Base-by-base conservation (phyloP, 345 rosid species). In the Erucastrum elatum region DNA sequence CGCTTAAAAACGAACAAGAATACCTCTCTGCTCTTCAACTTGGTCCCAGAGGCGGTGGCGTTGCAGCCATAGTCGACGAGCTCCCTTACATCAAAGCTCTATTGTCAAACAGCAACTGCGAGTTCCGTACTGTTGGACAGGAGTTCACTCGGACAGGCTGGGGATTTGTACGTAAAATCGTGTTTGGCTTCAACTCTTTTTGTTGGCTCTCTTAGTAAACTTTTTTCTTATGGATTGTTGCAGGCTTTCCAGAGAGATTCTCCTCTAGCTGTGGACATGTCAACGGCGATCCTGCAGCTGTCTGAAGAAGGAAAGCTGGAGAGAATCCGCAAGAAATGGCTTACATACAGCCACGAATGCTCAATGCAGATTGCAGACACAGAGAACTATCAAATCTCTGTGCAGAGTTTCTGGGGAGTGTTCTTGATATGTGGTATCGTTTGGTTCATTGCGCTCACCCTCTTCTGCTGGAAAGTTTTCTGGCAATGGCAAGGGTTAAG, bases 191-290 rank as follows among this genome's bases (percentile, higher is more conserved):
- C 29, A 56, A 34, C n/a, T 51, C 3, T 7, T 15, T 44, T 17
- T 5, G 8, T 26, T 8, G 0, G 44, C 0, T 0, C 56, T 51
- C 56, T 46, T 51, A 51, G 1, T n/a, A 0, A 51, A 59, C 33
- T 25, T 26, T 37, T 51, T n/a, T 16, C 59, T 67, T 17, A 74
- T 68, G 5, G 5, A 12, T 29, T 21, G 1, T 68, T 27, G 51
- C 89, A 94, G 97, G 98, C 97, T 4, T 94, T 94, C 77, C 97
- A 90, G 78, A 85, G 94, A 86, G 95, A 94, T 70, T 94, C 94
- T 8, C 97, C 98, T 46, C 87, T 94, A 15, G 95, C 97, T 1
- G 87, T 94, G 8, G 98, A 94, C 83, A 35, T 94, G 79, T 92
- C 98, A 12, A 94, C 97, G 0, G 90, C 98, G 2, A 84, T 94